These are phyloP conservation scores for Jatropha multifida DNA, from an alignment of 441 rosid species.

Conservation along the genomic window DNA sequence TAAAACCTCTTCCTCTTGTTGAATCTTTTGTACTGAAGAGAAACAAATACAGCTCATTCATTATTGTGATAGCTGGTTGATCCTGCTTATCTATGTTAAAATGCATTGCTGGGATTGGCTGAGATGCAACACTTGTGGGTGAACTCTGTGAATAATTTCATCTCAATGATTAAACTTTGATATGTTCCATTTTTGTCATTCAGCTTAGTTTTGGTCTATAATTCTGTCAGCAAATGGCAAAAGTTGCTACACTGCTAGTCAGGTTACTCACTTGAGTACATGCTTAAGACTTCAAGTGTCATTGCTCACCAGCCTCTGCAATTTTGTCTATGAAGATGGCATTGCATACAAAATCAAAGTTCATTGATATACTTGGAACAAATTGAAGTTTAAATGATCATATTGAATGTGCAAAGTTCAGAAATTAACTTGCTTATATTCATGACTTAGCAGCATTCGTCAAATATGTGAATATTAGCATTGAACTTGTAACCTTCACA, in stretches of 20 bases:
- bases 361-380: neutral
- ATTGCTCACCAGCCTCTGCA: neutral
- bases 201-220: neutral
- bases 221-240: neutral
- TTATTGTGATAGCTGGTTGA: neutral
- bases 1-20: constrained; percentile 25
- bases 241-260: neutral
- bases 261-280: neutral
- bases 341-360: neutral
- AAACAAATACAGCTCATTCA: neutral
- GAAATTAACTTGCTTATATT: neutral
- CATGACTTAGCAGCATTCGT: neutral
- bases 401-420: too few species aligned
- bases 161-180: neutral
- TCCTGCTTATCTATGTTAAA: neutral
- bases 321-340: neutral
- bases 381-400: too few species aligned
- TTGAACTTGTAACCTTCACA: too few species aligned
- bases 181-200: neutral
- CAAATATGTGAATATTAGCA: neutral
- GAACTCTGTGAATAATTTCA: neutral
- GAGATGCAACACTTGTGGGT: neutral
- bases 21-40: neutral
- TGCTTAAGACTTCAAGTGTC: neutral
- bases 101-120: constrained; percentile 4